phyloP scores from a whole-genome alignment of 345 rosid genomes.

The Garcia nutans region DNA sequence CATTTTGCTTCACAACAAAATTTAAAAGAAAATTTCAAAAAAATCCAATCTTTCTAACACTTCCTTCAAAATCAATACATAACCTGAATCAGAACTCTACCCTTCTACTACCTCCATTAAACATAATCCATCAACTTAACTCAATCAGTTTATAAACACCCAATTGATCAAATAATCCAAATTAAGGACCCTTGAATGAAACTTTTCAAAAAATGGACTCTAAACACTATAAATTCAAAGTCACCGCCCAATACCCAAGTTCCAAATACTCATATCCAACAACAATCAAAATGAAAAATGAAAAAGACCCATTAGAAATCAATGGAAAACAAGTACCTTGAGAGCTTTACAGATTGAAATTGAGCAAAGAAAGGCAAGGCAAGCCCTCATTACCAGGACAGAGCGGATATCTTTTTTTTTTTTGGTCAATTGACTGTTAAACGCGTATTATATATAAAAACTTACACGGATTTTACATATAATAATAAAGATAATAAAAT shows the following conservation, averaged over 20 bases:
- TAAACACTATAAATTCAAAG: background rate
- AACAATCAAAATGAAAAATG: too few relatives aligned
- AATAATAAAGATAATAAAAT: background rate
- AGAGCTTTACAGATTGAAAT: too few relatives aligned
- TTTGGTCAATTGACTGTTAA: constrained; percentile 27
- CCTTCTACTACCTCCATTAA: background rate
- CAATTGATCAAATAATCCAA: constrained; percentile 30
- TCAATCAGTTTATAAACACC: constrained; percentile 14
- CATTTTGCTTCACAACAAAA: constrained; percentile 34
- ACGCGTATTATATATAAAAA: constrained; percentile 33
- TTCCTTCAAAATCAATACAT: constrained; percentile 26
- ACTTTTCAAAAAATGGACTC: background rate
- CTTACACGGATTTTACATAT: background rate
- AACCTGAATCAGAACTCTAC: constrained; percentile 4
- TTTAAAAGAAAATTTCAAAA: background rate
- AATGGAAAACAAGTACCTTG: too few relatives aligned
- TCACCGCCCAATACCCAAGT: too few relatives aligned
- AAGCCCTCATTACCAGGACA: constrained; percentile 22
- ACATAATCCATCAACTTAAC: background rate
- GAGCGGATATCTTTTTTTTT: background rate
- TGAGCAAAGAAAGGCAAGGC: too few relatives aligned
- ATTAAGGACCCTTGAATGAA: constrained; percentile 5
- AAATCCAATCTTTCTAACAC: background rate
- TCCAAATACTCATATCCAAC: background rate
- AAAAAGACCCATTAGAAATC: too few relatives aligned